Conservation (phyloP, 306 rosid genomes). For the Alnus rubra region DNA sequence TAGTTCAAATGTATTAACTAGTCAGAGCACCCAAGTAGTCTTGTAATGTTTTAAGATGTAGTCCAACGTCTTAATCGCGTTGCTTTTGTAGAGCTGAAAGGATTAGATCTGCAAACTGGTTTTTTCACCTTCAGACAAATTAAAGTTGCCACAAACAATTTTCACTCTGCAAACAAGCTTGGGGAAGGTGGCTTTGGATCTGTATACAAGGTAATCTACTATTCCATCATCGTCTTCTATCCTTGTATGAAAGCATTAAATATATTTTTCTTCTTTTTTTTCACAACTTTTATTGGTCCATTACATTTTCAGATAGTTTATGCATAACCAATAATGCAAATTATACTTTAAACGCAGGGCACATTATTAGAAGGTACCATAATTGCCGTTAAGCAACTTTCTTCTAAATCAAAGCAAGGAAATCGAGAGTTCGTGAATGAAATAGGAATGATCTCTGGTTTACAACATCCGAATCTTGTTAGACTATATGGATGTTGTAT, state of each 20-base stretch:
- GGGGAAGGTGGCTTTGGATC: conserved; percentile 88
- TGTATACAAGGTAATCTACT: conserved; percentile 60
- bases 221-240: not conserved
- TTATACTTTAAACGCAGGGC: conserved; percentile 10
- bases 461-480: conserved; percentile 32
- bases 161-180: conserved; percentile 49
- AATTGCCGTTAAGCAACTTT: conserved; percentile 36
- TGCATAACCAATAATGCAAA: not conserved
- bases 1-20: not conserved
- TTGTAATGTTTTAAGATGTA: not conserved
- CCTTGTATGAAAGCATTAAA: not conserved
- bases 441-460: conserved; percentile 34
- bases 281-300: not conserved
- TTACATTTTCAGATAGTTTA: not conserved
- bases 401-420: conserved; percentile 34
- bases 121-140: conserved; percentile 23
- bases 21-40: conserved; percentile 1
- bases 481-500: conserved; percentile 30
- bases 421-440: conserved; percentile 31
- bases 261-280: not conserved
- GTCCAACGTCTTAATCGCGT: not conserved
- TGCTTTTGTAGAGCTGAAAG: conserved; percentile 12
- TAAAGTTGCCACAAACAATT: conserved; percentile 59
- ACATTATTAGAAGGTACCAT: conserved; percentile 23
- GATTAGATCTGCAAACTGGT: conserved; percentile 31